Evolutionary conservation across 495 filamentous ascomycete genomes (phyloP).

Genomic region (Penicillium samsonianum): DNA sequence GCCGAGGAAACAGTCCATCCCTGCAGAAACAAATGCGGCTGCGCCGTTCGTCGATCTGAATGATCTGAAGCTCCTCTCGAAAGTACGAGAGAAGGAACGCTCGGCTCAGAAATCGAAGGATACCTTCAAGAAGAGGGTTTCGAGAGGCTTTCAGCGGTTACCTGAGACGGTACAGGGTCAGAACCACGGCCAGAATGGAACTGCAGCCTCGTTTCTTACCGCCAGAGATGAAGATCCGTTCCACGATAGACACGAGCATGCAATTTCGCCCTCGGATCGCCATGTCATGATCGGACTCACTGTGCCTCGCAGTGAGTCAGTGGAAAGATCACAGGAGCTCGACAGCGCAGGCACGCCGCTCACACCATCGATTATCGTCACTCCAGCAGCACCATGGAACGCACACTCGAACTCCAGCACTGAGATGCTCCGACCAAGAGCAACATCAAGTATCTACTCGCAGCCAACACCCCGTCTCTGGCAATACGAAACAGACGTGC

Average conservation of each 20-base stretch:
- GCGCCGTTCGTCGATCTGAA: constrained; percentile 42
- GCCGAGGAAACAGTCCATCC: background rate
- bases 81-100: constrained; percentile 40
- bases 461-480: constrained; percentile 49
- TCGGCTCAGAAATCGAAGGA: constrained; percentile 28
- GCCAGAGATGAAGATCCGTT: constrained; percentile 17
- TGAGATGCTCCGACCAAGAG: constrained; percentile 36
- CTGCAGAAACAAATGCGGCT: constrained; percentile 5
- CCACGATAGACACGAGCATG: constrained; percentile 39
- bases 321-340: constrained; percentile 36
- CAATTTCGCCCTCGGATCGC: constrained; percentile 72
- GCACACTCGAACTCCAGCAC: constrained; percentile 25
- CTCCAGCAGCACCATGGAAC: constrained; percentile 65
- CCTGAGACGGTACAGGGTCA: constrained; percentile 9
- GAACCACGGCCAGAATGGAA: constrained; percentile 9
- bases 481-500: constrained; percentile 37
- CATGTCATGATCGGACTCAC: constrained; percentile 79
- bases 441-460: constrained; percentile 70
- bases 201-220: constrained; percentile 23
- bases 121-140: constrained; percentile 28
- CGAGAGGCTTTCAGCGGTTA: constrained; percentile 22
- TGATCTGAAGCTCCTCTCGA: constrained; percentile 42
- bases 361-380: constrained; percentile 64
- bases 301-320: constrained; percentile 61
- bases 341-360: constrained; percentile 39